A percentile compares a stretch with the other conserved stretches of the same genome.
Evolutionary conservation across 2,329 filamentous ascomycete species (phyloP).

Genomic region (Curvularia verruculosa): DNA sequence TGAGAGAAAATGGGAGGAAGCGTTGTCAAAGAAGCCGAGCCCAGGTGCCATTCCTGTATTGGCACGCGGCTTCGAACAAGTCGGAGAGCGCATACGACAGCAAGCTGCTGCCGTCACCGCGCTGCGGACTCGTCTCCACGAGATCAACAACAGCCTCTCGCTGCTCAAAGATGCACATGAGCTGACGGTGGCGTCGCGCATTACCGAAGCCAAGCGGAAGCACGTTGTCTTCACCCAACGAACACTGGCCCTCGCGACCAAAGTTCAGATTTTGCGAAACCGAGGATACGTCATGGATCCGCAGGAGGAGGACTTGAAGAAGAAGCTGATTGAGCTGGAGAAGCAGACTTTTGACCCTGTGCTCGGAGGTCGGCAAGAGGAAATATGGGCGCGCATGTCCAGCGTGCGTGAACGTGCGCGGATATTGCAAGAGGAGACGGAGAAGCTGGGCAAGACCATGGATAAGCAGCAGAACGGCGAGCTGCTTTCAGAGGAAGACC

Average conservation of each 20-base stretch:
- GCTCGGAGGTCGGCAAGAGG: constrained; percentile 76
- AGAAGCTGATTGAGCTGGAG: constrained; percentile 72
- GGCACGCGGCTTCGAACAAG: constrained; percentile 73
- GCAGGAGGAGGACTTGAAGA: constrained; percentile 78
- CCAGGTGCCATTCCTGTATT: constrained; percentile 78
- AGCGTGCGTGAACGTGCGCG: constrained; percentile 74
- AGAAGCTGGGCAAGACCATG: constrained; percentile 63
- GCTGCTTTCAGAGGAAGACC: constrained; percentile 70
- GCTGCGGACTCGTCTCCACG: constrained; percentile 75
- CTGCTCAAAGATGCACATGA: constrained; percentile 78
- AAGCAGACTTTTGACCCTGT: constrained; percentile 75
- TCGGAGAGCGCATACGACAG: constrained; percentile 73
- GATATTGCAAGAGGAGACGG: constrained; percentile 74
- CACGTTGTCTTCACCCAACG: constrained; percentile 76
- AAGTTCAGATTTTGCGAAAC: constrained; percentile 81
- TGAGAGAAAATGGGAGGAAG: constrained; percentile 81
- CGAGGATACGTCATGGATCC: constrained; percentile 79
- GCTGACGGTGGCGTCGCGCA: constrained; percentile 74
- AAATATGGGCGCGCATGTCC: constrained; percentile 83
- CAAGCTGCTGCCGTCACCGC: constrained; percentile 72
- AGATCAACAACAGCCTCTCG: constrained; percentile 77
- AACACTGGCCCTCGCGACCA: constrained; percentile 75
- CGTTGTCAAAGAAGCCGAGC: constrained; percentile 77
- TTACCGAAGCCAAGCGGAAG: constrained; percentile 72
- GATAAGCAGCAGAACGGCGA: constrained; percentile 54